These are phyloP conservation scores for Cornus kousa DNA, from an alignment of 148 eudicot species.

Conservation along the genomic window DNA sequence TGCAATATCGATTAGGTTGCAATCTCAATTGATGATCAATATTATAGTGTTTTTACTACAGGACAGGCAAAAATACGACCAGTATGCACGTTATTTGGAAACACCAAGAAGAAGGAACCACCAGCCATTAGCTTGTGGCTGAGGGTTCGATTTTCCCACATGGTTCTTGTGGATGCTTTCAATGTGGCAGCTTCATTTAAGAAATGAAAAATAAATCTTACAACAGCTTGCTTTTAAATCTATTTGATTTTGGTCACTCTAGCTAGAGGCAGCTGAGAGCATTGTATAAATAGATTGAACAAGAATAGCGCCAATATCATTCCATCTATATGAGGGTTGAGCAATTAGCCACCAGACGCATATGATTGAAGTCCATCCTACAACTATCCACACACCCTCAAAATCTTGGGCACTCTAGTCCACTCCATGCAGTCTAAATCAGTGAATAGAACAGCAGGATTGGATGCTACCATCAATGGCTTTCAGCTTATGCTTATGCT, in stretches of 20 bases:
- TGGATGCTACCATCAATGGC: background rate
- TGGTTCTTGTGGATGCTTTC: no score
- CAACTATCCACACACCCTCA: background rate
- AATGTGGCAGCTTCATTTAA: background rate
- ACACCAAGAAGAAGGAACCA: background rate
- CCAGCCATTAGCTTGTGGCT: background rate
- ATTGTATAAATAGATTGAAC: no score
- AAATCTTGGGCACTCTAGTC: no score
- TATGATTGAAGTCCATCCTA: background rate
- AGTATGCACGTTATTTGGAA: background rate
- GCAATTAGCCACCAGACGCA: background rate
- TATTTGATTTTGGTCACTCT: no score
- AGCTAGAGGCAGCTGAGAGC: no score
- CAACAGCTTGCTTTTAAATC: background rate
- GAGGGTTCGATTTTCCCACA: background rate
- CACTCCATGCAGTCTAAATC: background rate
- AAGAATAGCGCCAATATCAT: no score
- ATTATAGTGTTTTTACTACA: background rate
- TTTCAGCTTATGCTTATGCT: background rate
- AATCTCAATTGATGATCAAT: background rate
- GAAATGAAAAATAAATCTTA: background rate
- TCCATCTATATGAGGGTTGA: no score
- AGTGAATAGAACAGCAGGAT: background rate
- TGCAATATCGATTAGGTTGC: background rate
- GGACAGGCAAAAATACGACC: background rate